Conservation (phyloP, 2,329 filamentous ascomycete species). For the Colletotrichum eleusines region DNA sequence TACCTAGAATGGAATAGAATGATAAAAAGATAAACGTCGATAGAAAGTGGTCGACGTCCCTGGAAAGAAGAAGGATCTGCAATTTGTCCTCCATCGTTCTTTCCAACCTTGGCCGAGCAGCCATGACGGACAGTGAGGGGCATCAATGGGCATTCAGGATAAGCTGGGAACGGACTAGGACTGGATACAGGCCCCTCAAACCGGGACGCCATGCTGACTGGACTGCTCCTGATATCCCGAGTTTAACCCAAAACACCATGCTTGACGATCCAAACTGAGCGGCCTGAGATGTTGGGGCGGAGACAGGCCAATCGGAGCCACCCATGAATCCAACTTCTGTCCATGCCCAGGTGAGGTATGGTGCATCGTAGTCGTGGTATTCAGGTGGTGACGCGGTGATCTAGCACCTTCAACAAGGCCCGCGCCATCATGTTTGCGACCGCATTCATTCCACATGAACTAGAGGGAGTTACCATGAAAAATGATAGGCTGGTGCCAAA, state of each 20-base stretch:
- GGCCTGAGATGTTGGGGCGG: background rate
- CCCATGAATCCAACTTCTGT: background rate
- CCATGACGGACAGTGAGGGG: background rate
- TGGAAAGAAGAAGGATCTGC: background rate
- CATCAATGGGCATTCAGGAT: background rate
- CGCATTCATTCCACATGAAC: background rate
- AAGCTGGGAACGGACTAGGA: conserved; percentile 16
- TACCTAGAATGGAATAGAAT: too few species aligned
- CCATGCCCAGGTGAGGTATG: background rate
- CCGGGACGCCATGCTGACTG: conserved; percentile 1
- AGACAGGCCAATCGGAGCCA: background rate
- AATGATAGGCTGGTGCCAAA: background rate
- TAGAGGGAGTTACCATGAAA: background rate
- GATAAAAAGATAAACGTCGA: background rate
- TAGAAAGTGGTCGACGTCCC: background rate
- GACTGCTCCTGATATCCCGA: conserved; percentile 22
- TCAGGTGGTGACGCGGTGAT: background rate
- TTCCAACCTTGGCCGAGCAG: background rate
- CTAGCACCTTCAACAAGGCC: background rate
- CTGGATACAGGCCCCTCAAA: background rate
- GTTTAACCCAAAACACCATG: conserved; percentile 24
- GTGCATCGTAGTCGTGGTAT: background rate
- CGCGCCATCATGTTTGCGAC: background rate
- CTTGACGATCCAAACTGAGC: background rate
- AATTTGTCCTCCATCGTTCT: background rate